These are phyloP conservation scores for Colletotrichum filicis DNA, from an alignment of 2,329 filamentous ascomycete genomes.

Conservation along the genomic window DNA sequence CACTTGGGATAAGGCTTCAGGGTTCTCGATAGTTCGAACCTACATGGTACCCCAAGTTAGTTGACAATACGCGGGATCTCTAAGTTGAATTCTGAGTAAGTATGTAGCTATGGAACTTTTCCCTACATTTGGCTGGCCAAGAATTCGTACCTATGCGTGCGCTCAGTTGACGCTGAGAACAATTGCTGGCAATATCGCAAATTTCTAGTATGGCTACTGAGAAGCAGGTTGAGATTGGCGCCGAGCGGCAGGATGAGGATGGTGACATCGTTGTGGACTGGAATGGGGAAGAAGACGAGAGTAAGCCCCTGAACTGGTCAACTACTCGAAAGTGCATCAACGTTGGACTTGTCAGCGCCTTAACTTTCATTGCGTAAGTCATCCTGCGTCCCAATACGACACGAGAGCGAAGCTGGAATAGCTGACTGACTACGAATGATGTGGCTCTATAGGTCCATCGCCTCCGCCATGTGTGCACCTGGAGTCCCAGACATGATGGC, in stretches of 20 bases:
- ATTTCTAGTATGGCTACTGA: neutral
- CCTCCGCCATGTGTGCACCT: neutral
- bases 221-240: neutral
- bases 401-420: neutral
- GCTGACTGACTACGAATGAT: neutral
- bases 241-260: neutral
- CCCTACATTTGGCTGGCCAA: neutral
- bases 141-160: neutral
- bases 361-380: conserved; percentile 52
- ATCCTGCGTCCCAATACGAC: neutral
- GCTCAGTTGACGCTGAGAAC: neutral
- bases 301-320: conserved; percentile 71
- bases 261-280: conserved; percentile 58
- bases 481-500: neutral
- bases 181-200: too few relatives aligned
- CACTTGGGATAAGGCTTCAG: neutral
- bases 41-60: neutral
- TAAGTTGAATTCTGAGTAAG: neutral
- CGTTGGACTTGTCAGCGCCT: conserved; percentile 48
- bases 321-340: conserved; percentile 46
- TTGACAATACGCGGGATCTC: neutral
- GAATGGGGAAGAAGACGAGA: conserved; percentile 66
- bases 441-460: neutral
- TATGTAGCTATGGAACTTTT: neutral
- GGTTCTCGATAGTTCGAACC: neutral